Conservation (phyloP, 2,329 filamentous ascomycete genomes). For the Diaporthe ilicicola region DNA sequence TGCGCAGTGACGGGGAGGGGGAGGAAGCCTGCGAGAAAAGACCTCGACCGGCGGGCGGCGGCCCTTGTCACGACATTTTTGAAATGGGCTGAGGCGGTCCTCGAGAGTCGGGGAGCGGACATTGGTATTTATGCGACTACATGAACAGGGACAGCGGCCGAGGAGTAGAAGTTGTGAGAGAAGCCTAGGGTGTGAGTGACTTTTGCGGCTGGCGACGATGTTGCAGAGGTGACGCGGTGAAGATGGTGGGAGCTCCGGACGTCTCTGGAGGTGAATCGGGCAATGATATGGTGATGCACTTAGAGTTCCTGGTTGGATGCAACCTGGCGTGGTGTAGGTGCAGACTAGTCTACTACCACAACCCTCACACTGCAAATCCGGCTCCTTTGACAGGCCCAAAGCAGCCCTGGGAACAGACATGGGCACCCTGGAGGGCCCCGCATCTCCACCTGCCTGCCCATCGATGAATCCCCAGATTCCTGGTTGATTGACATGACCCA, state of each 20-base stretch:
- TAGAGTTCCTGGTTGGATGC: conserved; percentile 5
- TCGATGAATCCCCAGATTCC: not conserved
- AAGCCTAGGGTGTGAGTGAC: conserved; percentile 5
- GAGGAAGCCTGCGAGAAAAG: conserved; percentile 30
- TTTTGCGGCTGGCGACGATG: not conserved
- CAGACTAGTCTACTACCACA: conserved; percentile 1
- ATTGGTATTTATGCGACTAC: conserved; percentile 42
- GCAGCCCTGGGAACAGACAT: conserved; percentile 3
- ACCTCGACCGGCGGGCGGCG: conserved; percentile 38
- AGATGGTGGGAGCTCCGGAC: not conserved
- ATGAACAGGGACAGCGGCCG: conserved; percentile 16
- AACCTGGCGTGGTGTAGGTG: not conserved
- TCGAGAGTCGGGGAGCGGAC: conserved; percentile 45
- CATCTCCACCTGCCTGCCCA: not conserved
- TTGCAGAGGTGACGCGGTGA: not conserved
- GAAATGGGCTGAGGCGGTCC: conserved; percentile 38
- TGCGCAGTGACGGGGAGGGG: conserved; percentile 24
- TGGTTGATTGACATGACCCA: not conserved
- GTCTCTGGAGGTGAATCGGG: not conserved
- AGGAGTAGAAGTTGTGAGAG: conserved; percentile 30
- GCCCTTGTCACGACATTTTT: conserved; percentile 40
- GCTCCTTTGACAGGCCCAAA: not conserved
- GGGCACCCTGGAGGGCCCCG: conserved; percentile 16
- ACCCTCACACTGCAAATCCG: conserved; percentile 4
- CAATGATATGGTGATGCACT: conserved; percentile 6